Base-by-base conservation (phyloP, 2,329 filamentous ascomycete genomes). In the Fusarium tjaetaba region DNA sequence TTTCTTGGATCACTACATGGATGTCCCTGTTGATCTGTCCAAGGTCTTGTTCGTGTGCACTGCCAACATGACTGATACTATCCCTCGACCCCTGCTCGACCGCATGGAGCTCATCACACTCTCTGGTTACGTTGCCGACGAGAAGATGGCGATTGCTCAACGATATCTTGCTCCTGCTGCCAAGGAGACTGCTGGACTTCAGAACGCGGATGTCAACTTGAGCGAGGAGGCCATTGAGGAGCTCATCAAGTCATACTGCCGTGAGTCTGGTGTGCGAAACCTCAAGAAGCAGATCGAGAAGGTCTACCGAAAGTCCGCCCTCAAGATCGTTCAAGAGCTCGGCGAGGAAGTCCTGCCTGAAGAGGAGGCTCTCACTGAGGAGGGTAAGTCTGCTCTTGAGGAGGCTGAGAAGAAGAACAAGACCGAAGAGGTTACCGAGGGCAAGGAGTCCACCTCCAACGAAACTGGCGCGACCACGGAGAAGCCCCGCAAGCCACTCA, bases 221-320 rank as follows among this genome's bases (percentile, higher is more conserved):
- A 92, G 91, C 70, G 91, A 95, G 76, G 92, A 93, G 65, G 97
- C 96, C 18, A 97, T 99, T 49, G 93, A 96, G 79, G 96, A 99
- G 83, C 88, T 99, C 49, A 99, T 99, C 86, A 98, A 98, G 85
- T 97, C 94, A 30, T 99, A 99, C 85, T 98, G 95, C 84, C 93
- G 96, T 48, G 96, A 99, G 84, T 97, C 95, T 48, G 96, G 96
- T 77, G 97, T 99, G 14, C 92, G 96, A 75, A 99, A 99, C 80
- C 86, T 99, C 70, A 99, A 99, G 89, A 98, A 99, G 86, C 96
- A 98, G 82, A 99, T 99, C 71, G 96, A 99, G 82, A 99, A 99
- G 86, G 94, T 99, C 7, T 99, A 98, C 84, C 92, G 96, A 66
- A 99, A 99, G 84, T 95, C 96, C 20, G 97, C 96, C 1, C 87